A percentile compares a stretch with the other conserved stretches of the same genome.
Conservation (phyloP, 768 basidiomycete genomes). For the Mycena amicta region DNA sequence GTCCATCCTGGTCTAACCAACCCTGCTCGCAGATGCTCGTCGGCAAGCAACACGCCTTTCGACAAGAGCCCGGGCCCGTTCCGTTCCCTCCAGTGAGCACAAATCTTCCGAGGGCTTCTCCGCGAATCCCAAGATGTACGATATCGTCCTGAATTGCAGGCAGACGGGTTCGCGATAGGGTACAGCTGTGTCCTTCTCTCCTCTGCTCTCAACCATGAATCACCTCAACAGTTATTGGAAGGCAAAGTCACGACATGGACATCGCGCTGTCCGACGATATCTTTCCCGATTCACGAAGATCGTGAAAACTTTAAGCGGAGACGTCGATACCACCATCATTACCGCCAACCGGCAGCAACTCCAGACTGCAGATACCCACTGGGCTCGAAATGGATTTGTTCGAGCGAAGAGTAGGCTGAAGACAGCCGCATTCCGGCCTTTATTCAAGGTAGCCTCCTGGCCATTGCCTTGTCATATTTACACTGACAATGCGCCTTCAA, state of each 20-base stretch:
- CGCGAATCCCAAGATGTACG: conserved; percentile 52
- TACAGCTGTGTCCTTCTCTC: conserved; percentile 31
- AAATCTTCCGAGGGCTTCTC: no score
- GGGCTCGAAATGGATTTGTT: conserved; percentile 91
- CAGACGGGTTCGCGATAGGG: conserved; percentile 99
- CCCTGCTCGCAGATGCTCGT: no score
- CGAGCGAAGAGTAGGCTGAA: conserved; percentile 84
- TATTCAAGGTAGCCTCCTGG: conserved; percentile 57
- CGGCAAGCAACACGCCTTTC: no score
- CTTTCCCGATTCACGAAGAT: conserved; percentile 83
- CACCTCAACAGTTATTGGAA: conserved; percentile 63
- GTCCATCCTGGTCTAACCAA: no score
- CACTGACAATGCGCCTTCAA: conserved; percentile 69
- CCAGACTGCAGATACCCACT: conserved; percentile 81
- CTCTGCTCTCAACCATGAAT: no score
- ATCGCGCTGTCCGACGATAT: conserved; percentile 79
- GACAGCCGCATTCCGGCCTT: conserved; percentile 87
- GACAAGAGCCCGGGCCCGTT: no score
- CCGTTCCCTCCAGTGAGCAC: no score
- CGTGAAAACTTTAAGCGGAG: conserved; percentile 64
- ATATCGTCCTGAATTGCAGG: conserved; percentile 90
- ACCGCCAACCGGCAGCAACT: conserved; percentile 95
- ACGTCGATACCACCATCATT: conserved; percentile 73
- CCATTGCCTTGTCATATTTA: background rate
- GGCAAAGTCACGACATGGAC: conserved; percentile 89